These are phyloP conservation scores for Quercus robur DNA, from an alignment of 306 rosid genomes.

Conservation along the genomic window DNA sequence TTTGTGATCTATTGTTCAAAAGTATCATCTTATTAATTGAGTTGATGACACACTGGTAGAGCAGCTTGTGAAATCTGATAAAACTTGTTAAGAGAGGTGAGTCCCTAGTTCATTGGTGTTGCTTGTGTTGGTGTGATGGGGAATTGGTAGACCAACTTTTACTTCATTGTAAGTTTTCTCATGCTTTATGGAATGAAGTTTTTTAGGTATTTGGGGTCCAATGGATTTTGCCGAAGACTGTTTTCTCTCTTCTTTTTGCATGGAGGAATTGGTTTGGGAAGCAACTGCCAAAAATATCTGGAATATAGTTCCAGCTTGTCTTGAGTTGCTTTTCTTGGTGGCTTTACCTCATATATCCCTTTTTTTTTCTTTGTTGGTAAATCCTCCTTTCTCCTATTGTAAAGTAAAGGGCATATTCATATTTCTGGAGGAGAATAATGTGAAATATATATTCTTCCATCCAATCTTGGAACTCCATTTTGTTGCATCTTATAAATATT, in stretches of 20 bases:
- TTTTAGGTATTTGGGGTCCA: too few relatives aligned
- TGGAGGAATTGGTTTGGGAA: too few relatives aligned
- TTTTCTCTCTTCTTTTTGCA: too few relatives aligned
- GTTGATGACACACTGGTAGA: background rate
- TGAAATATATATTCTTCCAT: background rate
- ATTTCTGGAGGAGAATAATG: background rate
- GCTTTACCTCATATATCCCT: background rate
- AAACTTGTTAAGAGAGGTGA: too few relatives aligned
- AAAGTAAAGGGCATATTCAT: background rate
- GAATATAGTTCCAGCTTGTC: too few relatives aligned
- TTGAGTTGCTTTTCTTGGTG: background rate
- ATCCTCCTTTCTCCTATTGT: background rate
- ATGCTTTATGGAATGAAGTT: too few relatives aligned
- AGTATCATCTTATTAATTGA: background rate
- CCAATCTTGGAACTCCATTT: slow-evolving; percentile 21
- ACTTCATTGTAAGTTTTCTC: too few relatives aligned
- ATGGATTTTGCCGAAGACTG: too few relatives aligned
- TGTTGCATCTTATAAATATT: slow-evolving; percentile 17
- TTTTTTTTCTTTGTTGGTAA: background rate
- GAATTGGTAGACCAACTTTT: too few relatives aligned
- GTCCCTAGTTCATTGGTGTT: too few relatives aligned
- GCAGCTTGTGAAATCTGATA: background rate
- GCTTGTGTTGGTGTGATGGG: too few relatives aligned
- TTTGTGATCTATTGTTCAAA: background rate
- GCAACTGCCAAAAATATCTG: too few relatives aligned